Percentiles rank a stretch among this genome's conserved stretches.
These are phyloP conservation scores for Ustilago bromivora DNA, from an alignment of 1,284 basidiomycete genomes.

Conservation along the genomic window DNA sequence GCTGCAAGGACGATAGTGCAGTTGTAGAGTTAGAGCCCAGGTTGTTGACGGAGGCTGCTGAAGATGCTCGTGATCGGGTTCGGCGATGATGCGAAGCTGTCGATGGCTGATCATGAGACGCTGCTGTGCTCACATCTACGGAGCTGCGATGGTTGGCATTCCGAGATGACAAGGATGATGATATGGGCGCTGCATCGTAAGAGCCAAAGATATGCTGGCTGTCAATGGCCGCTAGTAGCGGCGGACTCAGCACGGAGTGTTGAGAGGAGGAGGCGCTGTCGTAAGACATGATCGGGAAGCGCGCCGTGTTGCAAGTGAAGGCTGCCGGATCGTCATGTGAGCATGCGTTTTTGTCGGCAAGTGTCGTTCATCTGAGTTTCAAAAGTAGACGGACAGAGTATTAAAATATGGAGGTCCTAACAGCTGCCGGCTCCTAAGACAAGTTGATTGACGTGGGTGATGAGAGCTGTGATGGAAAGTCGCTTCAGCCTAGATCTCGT, in stretches of 20 bases:
- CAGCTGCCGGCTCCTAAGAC: too few relatives aligned
- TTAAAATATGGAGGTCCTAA: background rate
- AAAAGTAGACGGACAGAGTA: background rate
- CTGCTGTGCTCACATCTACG: slow-evolving; percentile 1
- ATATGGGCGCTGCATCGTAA: slow-evolving; percentile 6
- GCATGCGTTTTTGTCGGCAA: slow-evolving; percentile 7
- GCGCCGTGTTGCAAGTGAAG: slow-evolving; percentile 5
- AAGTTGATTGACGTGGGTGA: too few relatives aligned
- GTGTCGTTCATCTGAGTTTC: background rate
- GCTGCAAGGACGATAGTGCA: slow-evolving; percentile 3
- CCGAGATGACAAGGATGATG: slow-evolving; percentile 5
- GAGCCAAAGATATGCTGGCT: slow-evolving; percentile 42
- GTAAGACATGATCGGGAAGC: slow-evolving; percentile 33
- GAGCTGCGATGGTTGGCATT: slow-evolving; percentile 2
- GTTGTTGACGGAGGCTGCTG: slow-evolving; percentile 21
- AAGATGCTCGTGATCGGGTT: slow-evolving; percentile 33
- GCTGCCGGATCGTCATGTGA: slow-evolving; percentile 16
- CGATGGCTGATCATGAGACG: slow-evolving; percentile 6
- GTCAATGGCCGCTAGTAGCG: slow-evolving; percentile 38
- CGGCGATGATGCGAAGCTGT: slow-evolving; percentile 13
- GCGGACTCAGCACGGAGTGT: slow-evolving; percentile 43
- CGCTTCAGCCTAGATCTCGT: too few relatives aligned
- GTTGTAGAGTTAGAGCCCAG: background rate
- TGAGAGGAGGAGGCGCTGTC: slow-evolving; percentile 31
- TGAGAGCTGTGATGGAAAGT: too few relatives aligned